Evolutionary conservation across 2,329 filamentous ascomycete species (phyloP), one percentile per base, ranked within the genome.

Genomic region (Diaporthe longicolla): DNA sequence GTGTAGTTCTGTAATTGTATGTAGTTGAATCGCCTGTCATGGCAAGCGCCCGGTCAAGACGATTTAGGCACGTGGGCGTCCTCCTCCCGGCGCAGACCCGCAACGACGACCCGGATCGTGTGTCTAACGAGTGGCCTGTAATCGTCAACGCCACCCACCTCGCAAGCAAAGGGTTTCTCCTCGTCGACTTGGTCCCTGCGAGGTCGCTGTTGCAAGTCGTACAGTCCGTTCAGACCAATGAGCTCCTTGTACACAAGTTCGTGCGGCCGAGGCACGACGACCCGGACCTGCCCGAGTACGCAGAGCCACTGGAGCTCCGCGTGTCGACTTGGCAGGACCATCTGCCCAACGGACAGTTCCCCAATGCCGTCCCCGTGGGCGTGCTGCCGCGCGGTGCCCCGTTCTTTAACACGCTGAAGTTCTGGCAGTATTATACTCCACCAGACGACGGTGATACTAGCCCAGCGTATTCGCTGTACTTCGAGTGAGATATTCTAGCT

Each of bases 391-490:
- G 11, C 10, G 15, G 15, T 11, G 66, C 66, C 13, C 17, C 37
- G 21, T 70, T 29, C 21, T 57, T 43, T 9, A 70, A 58, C 32
- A 21, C 35, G 24, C n/a, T 70, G 37, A 13, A 21, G 37, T 70
- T 70, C 37, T 70, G 66, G 66, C 66, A 70, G 35, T 6, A 70
- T 4, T 45, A 17, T 32, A n/a, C 19, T 8, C 26, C 52, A 8
- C 24, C 29, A 1, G 37, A 45, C 10, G 26, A 19, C 1, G 21
- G 21, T n/a, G 13, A 19, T 5, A 15, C 2, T 15, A 35, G 17
- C 8, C 52, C 66, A 32, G 52, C 19, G 11, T 70, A 70, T 57
- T 70, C 52, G 37, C 52, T 70, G 9, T 58, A 58, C n/a, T 70
- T 70, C 26, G 66, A 70, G 66, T 70, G 43, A 58, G 52, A 48